Evolutionary conservation across 2,329 filamentous ascomycete genomes (phyloP).

Genomic region (Claviceps pazoutovae): DNA sequence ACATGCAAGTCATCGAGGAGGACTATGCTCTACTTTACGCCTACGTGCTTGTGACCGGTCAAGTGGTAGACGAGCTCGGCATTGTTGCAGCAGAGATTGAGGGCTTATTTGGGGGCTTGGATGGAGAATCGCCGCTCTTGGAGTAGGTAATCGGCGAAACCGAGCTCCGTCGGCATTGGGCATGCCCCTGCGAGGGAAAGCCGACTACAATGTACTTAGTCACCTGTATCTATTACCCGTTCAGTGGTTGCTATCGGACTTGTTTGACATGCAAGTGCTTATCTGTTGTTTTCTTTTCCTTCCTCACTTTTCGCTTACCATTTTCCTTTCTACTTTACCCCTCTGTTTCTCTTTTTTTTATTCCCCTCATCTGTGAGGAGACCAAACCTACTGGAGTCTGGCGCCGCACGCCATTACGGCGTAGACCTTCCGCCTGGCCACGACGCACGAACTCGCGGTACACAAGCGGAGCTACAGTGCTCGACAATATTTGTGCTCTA

Average conservation of each 20-base stretch:
- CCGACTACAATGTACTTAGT: too few species aligned
- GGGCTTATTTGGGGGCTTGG: constrained; percentile 41
- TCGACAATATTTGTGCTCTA: too few species aligned
- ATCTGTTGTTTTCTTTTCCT: neutral
- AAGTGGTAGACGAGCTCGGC: constrained; percentile 46
- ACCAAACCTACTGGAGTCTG: too few species aligned
- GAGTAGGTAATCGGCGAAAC: neutral
- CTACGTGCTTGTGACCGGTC: constrained; percentile 56
- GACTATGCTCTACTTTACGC: constrained; percentile 88
- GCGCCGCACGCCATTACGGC: too few species aligned
- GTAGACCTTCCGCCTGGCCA: too few species aligned
- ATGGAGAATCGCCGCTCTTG: constrained; percentile 7
- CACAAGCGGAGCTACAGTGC: too few species aligned
- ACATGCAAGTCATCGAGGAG: constrained; percentile 39
- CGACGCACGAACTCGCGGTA: too few species aligned
- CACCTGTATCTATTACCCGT: too few species aligned
- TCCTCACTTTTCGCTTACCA: neutral
- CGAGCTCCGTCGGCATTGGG: neutral
- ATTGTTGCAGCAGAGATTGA: constrained; percentile 43
- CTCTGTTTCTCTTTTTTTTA: neutral
- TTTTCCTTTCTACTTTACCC: neutral
- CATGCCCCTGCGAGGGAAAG: too few species aligned
- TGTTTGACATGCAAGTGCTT: too few species aligned
- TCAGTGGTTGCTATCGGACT: too few species aligned
- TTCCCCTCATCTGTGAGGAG: neutral